Conservation (phyloP, 805 yeast genomes). For the Grigorovia humatica region DNA sequence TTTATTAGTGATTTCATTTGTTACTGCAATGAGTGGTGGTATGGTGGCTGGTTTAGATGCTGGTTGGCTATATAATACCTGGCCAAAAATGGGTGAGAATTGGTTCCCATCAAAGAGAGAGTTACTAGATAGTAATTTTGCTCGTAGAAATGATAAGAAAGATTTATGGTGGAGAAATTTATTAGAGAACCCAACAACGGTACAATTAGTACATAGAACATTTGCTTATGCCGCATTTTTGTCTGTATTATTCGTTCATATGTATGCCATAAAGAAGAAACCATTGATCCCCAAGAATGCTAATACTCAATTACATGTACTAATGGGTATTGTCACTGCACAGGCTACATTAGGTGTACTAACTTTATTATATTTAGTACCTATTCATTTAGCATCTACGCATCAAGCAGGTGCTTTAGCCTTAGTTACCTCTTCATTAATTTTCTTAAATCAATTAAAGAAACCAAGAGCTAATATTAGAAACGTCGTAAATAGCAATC, state of each 20-base stretch:
- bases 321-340: slow-evolving; percentile 73
- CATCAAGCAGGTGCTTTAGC: slow-evolving; percentile 98
- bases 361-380: slow-evolving; percentile 81
- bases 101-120: slow-evolving; percentile 69
- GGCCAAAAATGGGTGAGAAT: slow-evolving; percentile 92
- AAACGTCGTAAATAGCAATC: slow-evolving; percentile 25
- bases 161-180: slow-evolving; percentile 87
- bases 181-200: slow-evolving; percentile 92
- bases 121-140: slow-evolving; percentile 61
- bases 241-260: slow-evolving; percentile 57
- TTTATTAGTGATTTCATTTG: slow-evolving; percentile 58
- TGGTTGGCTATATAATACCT: slow-evolving; percentile 88
- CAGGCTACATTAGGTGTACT: slow-evolving; percentile 83
- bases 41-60: slow-evolving; percentile 98
- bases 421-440: slow-evolving; percentile 66
- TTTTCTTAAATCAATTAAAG: slow-evolving; percentile 47
- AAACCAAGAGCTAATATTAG: slow-evolving; percentile 42
- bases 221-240: slow-evolving; percentile 75
- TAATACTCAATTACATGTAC: slow-evolving; percentile 45
- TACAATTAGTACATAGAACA: slow-evolving; percentile 82
- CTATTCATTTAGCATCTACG: slow-evolving; percentile 83
- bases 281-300: slow-evolving; percentile 47
- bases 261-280: slow-evolving; percentile 52
- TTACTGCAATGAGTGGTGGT: slow-evolving; percentile 96
- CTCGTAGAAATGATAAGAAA: slow-evolving; percentile 54